Conservation (phyloP, 805 yeast genomes). For the Candida rishiriensis region DNA sequence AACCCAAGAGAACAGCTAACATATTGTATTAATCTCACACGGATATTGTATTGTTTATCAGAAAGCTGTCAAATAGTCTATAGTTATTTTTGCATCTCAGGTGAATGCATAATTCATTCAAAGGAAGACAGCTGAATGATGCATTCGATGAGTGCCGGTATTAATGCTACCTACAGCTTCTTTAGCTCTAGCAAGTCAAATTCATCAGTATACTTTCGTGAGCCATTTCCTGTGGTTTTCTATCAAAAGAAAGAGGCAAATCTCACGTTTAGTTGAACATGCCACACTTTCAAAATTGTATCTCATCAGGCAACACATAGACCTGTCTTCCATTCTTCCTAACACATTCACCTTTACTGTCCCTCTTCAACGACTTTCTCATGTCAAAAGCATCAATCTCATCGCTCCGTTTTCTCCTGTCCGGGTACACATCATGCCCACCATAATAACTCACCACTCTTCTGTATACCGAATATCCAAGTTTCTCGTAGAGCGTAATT, state of each 20-base stretch:
- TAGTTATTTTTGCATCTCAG: too few species aligned
- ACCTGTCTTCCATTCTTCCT: conserved; percentile 57
- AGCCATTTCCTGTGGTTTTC: too few species aligned
- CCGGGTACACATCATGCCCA: conserved; percentile 31
- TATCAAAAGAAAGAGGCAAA: neutral
- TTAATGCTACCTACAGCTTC: too few species aligned
- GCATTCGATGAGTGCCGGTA: too few species aligned
- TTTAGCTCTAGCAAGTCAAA: too few species aligned
- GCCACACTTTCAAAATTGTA: conserved; percentile 43
- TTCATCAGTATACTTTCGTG: too few species aligned
- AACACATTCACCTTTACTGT: conserved; percentile 46
- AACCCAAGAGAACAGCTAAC: too few species aligned
- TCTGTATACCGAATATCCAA: conserved; percentile 82
- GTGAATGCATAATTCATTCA: too few species aligned
- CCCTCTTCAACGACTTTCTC: conserved; percentile 64
- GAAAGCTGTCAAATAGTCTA: too few species aligned
- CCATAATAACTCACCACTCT: conserved; percentile 90
- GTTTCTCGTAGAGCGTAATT: conserved; percentile 72
- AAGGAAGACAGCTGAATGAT: too few species aligned
- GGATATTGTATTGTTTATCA: too few species aligned
- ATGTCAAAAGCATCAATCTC: conserved; percentile 84
- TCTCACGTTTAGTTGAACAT: neutral
- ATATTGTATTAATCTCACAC: too few species aligned
- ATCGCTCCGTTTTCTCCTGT: conserved; percentile 49
- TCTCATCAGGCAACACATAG: conserved; percentile 63